Base-by-base conservation (phyloP, 1,284 basidiomycete species). In the Boletellus sp. region DNA sequence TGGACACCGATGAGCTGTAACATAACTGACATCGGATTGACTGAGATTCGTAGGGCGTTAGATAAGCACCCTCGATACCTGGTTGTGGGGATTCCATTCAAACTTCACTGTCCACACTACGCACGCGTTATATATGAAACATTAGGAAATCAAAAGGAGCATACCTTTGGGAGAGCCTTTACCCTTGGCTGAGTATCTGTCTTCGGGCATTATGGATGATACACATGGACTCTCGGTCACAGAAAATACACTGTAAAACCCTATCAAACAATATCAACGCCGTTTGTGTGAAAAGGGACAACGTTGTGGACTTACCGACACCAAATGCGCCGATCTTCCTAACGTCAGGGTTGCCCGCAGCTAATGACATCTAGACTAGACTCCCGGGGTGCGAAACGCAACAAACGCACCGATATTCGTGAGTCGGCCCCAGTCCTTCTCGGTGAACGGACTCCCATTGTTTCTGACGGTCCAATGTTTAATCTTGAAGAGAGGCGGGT, bases 401-500 rank as follows among this genome's bases (percentile, higher is more conserved):
- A 11, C 3, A 28, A 5, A 58, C 79, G 5, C 21, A 86, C 86
- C 86, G 60, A 92, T 91, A 72, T 91, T 93, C 76, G 90, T 90
- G 50, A 96, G 68, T 19, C 92, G 75, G 57, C 71, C 81, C 93
- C 93, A 95, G 60, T 94, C 93, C 63, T 92, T 82, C 35, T 84
- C 78, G 48, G 86, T 69, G 64, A 94, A 94, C 2, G 78, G 61
- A 15, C 85, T 81, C 2, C 95, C 94, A 61, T 97, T 86, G 63
- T 97, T 97, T 66, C 81, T 85, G 64, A 96, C 92, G 2, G 74
- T 76, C 87, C 88, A 91, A 68, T 81, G 81, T 51, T 81, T 75
- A 6, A 87, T 79, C 82, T 86, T n/a, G 35, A 8, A 1, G 12
- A 11, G 18, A 26, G n/a, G n/a, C 5, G 24, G 24, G 24, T 26